Evolutionary conservation across 169 alveolate species (phyloP).

Genomic region (Cryptosporidium ubiquitum): DNA sequence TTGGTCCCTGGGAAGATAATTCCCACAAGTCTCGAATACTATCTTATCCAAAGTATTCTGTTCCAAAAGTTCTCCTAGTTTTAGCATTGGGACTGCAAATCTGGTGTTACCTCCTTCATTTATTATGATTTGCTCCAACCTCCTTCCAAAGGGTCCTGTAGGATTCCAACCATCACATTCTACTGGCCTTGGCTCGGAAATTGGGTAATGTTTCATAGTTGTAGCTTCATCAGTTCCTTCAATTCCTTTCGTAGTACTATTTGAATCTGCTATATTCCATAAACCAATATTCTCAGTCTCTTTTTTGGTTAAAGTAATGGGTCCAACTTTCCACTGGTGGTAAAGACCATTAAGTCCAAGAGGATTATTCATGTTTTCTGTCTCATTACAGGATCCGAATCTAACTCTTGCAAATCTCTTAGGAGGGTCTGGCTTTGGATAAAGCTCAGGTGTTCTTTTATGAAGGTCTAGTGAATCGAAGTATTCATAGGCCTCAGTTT

Average conservation of each 20-base stretch:
- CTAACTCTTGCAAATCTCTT: slow-evolving; percentile 79
- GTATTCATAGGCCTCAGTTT: slow-evolving; percentile 75
- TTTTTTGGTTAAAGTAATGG: slow-evolving; percentile 55
- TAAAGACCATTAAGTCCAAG: slow-evolving; percentile 75
- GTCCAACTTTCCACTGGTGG: slow-evolving; percentile 80
- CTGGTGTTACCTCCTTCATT: neutral
- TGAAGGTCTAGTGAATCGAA: slow-evolving; percentile 68
- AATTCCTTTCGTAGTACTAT: slow-evolving; percentile 4
- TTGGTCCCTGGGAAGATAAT: slow-evolving; percentile 48
- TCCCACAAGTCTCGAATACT: slow-evolving; percentile 59
- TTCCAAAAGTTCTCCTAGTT: slow-evolving; percentile 22
- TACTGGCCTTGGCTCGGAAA: slow-evolving; percentile 76
- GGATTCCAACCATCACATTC: slow-evolving; percentile 82
- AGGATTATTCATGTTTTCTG: slow-evolving; percentile 26
- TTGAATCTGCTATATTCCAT: slow-evolving; percentile 49
- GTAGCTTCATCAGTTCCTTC: neutral
- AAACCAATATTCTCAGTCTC: slow-evolving; percentile 42
- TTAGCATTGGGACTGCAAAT: neutral
- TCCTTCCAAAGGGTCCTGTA: slow-evolving; percentile 80
- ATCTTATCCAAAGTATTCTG: slow-evolving; percentile 40
- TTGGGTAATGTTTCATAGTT: slow-evolving; percentile 64
- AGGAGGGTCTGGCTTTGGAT: slow-evolving; percentile 76
- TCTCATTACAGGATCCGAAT: slow-evolving; percentile 77
- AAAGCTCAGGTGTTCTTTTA: slow-evolving; percentile 22
- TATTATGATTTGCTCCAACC: slow-evolving; percentile 52